These are phyloP conservation scores for Micractinium sp. DNA, from an alignment of 139 green algal genomes.

Conservation along the genomic window DNA sequence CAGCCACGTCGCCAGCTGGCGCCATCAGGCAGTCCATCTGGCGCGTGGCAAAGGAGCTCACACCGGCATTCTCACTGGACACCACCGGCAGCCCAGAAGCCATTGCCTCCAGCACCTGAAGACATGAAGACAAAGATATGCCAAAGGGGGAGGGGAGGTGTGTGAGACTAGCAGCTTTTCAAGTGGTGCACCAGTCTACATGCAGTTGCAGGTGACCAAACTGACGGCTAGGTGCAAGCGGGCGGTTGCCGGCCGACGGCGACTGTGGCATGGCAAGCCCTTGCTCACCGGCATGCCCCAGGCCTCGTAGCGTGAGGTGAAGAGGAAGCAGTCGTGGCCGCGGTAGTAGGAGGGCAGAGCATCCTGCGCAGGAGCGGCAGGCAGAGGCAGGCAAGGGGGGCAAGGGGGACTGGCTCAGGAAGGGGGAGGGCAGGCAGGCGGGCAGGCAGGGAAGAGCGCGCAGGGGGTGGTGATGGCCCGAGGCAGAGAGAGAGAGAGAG, in stretches of 20 bases:
- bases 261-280: background rate
- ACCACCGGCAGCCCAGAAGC: constrained; percentile 68
- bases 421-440: background rate
- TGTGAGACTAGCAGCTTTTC: too few relatives aligned
- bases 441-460: background rate
- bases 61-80: constrained; percentile 62
- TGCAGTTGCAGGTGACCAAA: too few relatives aligned
- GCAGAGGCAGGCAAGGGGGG: background rate
- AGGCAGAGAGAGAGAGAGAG: too few relatives aligned
- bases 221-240: background rate
- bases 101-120: constrained; percentile 69
- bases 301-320: constrained; percentile 73
- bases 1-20: constrained; percentile 15
- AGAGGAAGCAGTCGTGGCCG: constrained; percentile 70
- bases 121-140: background rate
- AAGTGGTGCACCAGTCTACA: too few relatives aligned
- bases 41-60: constrained; percentile 61
- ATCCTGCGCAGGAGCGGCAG: constrained; percentile 41
- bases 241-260: background rate
- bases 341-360: constrained; percentile 66
- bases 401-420: background rate
- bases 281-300: constrained; percentile 78
- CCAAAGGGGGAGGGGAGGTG: too few relatives aligned
- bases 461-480: too few relatives aligned
- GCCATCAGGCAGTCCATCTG: constrained; percentile 65